Base-by-base conservation (phyloP, 2,329 filamentous ascomycete species). In the Colletotrichum sp. region DNA sequence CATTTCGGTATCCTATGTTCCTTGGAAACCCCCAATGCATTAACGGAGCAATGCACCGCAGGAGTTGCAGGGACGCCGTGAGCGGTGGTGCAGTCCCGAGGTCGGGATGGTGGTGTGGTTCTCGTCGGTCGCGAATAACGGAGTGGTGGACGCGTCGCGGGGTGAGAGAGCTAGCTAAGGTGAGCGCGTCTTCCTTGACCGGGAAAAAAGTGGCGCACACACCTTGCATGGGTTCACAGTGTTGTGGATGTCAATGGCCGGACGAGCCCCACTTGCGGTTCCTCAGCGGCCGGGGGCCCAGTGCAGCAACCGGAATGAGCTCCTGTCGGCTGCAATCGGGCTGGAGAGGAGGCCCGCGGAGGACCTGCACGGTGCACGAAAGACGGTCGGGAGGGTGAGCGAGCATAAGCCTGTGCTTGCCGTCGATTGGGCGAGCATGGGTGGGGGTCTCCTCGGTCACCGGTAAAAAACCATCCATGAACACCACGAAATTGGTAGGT, bases 111-210 rank as follows among this genome's bases (percentile, higher is more conserved):
- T 63, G 18, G 58, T 36, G 58, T 34, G 67, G 28, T 57, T 21
- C 58, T n/a, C n/a, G 32, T 34, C 38, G 6, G 73, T 58, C n/a
- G 43, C 61, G 71, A 36, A 32, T 24, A 63, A 38, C 21, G 43
- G 68, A 72, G 69, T 30, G 48, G 18, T 18, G 34, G 63, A 75
- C 73, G 73, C 73, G 73, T 75, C 64, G 73, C 58, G 67, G 61
- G 60, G 68, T 55, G 30, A 61, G 60, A 63, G 18, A 48, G 64
- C 57, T 69, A 36, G 7, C 34, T 36, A 66, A 72, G 55, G 55
- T 63, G 68, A 72, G 73, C 70, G 73, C 64, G 72, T 73, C 30
- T 30, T 58, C 43, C 43, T 52, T 21, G 70, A n/a, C 69, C 38
- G 55, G 63, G 38, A 66, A 67, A 57, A 21, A 28, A 21, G 72